Percentiles rank a stretch among this genome's conserved stretches.
These are phyloP conservation scores for Rhodotorula sp. DNA, from an alignment of 1,284 basidiomycete species.

Conservation along the genomic window DNA sequence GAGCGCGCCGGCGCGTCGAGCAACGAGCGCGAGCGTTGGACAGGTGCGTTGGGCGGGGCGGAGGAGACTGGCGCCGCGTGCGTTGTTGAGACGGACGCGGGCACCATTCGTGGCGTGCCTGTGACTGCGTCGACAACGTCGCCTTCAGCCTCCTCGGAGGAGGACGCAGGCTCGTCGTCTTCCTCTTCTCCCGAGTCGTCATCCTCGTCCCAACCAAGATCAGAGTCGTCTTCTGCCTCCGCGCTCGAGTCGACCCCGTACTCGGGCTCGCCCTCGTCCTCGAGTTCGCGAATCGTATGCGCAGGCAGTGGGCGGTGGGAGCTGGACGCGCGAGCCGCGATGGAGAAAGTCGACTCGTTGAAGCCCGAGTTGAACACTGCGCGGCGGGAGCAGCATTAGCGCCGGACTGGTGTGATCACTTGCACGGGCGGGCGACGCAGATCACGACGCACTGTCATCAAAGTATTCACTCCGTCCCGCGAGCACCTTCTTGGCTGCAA, in stretches of 20 bases:
- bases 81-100: background rate
- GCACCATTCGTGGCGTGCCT: too few relatives aligned
- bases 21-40: background rate
- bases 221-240: slow-evolving; percentile 36
- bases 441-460: slow-evolving; percentile 36
- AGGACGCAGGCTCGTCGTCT: slow-evolving; percentile 1
- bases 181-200: slow-evolving; percentile 31
- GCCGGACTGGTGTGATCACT: too few relatives aligned
- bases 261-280: slow-evolving; percentile 32
- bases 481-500: slow-evolving; percentile 51
- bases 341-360: slow-evolving; percentile 28
- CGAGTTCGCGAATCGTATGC: slow-evolving; percentile 1
- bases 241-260: slow-evolving; percentile 16
- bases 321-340: background rate
- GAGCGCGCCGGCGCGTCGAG: slow-evolving; percentile 11
- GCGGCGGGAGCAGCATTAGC: too few relatives aligned
- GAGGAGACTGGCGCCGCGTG: background rate
- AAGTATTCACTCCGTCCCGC: slow-evolving; percentile 50
- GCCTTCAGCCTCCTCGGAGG: background rate
- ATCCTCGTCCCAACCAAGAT: slow-evolving; percentile 42
- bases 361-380: slow-evolving; percentile 44
- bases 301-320: background rate
- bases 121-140: too few relatives aligned
- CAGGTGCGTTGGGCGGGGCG: background rate
- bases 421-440: background rate